Evolutionary conservation across 1,139 yeast species (phyloP), one percentile per base, ranked within the genome.

Genomic region (Lodderomyces margitis): DNA sequence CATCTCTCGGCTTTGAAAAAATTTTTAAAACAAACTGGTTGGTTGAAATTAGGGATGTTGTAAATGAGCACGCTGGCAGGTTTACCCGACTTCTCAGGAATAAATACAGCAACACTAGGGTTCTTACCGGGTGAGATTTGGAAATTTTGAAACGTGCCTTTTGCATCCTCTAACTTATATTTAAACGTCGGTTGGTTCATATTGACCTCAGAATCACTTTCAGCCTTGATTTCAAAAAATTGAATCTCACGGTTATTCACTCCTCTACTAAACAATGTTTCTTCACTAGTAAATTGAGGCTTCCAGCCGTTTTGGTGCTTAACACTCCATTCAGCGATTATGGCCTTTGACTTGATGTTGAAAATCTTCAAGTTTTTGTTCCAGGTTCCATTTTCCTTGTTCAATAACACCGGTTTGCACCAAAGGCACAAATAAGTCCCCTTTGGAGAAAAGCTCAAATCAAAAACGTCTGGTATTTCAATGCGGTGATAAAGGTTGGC

Each of bases 1-100:
- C 96, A 94, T 54, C 85, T 80, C 60, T 94, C 98, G 36, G 98
- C 98, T 69, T 91, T 91, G 78, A 92, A 92, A 57, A 94, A 88
- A 45, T 87, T 81, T 63, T 92, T 92, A 48, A 83, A 81, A 41
- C 95, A 84, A 38, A 88, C 83, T 21, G 96, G 92, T 53, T 83
- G 87, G 45, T 75, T 70, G 58, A 89, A 84, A 56, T 80, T 78
- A 32, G 88, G 83, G 54, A 83, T 72, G 62, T 86, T 79, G 74
- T 85, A 94, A 49, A 94, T 86, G 49, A 85, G 78, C 40, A 92
- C 92, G 51, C 75, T 79, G 10, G 97, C 97, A 3, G 98, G 98
- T 58, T 84, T 83, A 45, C 91, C 89, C 42, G 76, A 70, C 52
- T 80, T 77, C 57, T 89, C 97, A 7, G 97, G 96, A 28, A 87